A percentile compares a stretch with the other conserved stretches of the same genome.
phyloP scores from a whole-genome alignment of 768 basidiomycete species.

The Rhodotorula paludigena region DNA sequence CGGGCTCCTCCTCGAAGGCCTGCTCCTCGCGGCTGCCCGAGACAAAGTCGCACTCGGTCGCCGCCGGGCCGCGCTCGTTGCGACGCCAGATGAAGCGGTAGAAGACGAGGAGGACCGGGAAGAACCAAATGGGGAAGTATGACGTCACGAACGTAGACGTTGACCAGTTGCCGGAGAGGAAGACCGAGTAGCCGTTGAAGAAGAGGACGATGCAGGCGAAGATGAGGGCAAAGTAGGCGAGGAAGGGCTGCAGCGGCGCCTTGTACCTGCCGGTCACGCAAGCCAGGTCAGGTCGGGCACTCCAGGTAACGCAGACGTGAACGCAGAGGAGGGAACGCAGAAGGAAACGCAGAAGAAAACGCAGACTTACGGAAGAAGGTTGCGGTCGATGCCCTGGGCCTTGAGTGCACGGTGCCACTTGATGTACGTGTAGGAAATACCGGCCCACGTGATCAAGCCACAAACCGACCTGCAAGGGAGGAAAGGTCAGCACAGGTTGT shows the following conservation, averaged over 20 bases:
- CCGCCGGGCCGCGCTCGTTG: conserved; percentile 5
- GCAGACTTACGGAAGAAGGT: conserved; percentile 46
- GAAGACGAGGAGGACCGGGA: conserved; percentile 17
- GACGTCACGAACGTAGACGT: background rate
- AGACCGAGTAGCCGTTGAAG: conserved; percentile 35
- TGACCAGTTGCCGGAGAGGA: conserved; percentile 12
- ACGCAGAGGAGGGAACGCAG: no score
- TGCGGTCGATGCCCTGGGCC: conserved; percentile 52
- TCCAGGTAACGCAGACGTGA: no score
- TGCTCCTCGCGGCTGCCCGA: conserved; percentile 30
- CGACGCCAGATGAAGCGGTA: conserved; percentile 29
- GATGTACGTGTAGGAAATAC: conserved; percentile 19
- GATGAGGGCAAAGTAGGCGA: conserved; percentile 65
- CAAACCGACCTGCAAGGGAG: conserved; percentile 7
- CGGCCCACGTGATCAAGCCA: conserved; percentile 34
- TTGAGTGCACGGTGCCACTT: conserved; percentile 17
- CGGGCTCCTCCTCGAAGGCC: conserved; percentile 1
- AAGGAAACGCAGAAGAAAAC: no score
- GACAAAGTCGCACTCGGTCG: conserved; percentile 21
- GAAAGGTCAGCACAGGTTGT: background rate
- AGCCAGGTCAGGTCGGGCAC: no score
- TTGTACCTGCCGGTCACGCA: no score
- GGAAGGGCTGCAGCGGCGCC: conserved; percentile 54
- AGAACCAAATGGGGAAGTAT: conserved; percentile 25
- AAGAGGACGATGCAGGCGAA: conserved; percentile 50